Evolutionary conservation across 208 protist species (phyloP), one percentile per base, ranked within the genome.

Genomic region (Leishmania mexicana): DNA sequence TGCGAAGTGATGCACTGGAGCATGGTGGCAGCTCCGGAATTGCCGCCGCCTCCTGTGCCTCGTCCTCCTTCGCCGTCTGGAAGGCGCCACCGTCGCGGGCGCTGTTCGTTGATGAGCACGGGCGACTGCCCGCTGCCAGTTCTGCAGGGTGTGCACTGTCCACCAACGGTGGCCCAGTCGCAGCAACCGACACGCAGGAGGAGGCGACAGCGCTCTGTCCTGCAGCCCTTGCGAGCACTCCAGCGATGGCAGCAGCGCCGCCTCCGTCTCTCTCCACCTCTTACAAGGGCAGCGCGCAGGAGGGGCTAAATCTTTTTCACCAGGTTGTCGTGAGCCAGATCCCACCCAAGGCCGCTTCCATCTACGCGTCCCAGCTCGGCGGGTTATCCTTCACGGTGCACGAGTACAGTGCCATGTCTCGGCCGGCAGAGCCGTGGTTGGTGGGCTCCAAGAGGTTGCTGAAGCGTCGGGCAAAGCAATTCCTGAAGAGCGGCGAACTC

Each of bases 351-450:
- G 85, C 88, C 1, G 85, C 84, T 45, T 77, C 82, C 35, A 78
- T 97, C 42, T 97, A 97, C 83, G 90, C 92, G 0, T 76, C 92
- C 15, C 89, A 85, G 19, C 90, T 97, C 1, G 89, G 91, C 21
- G 94, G 94, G 42, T 79, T 97, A 1, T 95, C 90, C 42, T 60
- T 97, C 54, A 83, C 89, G 11, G 88, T 95, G 38, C 88, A 95
- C 78, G 92, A 97, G 87, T 97, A 90, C 88, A 96, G 91, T 74
- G 58, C 75, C 19, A 89, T 92, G 85, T 97, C 94, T 35, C 87
- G 87, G 60, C 92, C 92, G 0, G 40, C 88, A 3, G 68, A 87
- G 83, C 84, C 88, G 72, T 95, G 91, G 93, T 73, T 80, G 21
- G 77, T 93, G 40, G 62, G 81, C 28, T 86, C 77, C 28, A 45